phyloP scores from a whole-genome alignment of 1,284 basidiomycete genomes.

The Retiboletus fuscus region DNA sequence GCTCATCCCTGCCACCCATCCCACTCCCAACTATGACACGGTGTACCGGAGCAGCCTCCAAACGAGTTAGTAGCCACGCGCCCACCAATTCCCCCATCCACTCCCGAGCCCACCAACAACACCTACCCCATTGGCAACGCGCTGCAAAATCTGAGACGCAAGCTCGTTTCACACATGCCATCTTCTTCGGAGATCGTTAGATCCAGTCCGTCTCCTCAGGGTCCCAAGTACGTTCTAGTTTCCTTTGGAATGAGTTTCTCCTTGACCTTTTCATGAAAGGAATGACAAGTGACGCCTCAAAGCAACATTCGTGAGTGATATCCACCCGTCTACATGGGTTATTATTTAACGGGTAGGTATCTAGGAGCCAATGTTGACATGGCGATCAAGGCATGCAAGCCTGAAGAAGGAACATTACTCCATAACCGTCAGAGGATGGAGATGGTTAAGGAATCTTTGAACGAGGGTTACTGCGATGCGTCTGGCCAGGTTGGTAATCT shows the following conservation, averaged over 20 bases:
- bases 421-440: constrained; percentile 77
- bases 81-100: constrained; percentile 19
- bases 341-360: constrained; percentile 15
- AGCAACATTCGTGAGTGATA: constrained; percentile 67
- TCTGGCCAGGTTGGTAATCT: constrained; percentile 77
- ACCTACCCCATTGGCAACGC: constrained; percentile 34
- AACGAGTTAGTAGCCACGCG: constrained; percentile 17
- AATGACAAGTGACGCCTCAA: constrained; percentile 63
- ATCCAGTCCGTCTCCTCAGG: constrained; percentile 35
- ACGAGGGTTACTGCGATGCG: constrained; percentile 87
- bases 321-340: background rate
- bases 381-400: constrained; percentile 82
- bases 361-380: constrained; percentile 77
- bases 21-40: constrained; percentile 11
- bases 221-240: constrained; percentile 36
- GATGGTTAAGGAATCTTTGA: constrained; percentile 78
- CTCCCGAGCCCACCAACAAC: constrained; percentile 27
- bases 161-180: constrained; percentile 42
- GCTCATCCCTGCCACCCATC: constrained; percentile 24
- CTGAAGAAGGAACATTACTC: constrained; percentile 72
- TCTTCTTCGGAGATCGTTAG: constrained; percentile 37
- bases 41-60: constrained; percentile 20
- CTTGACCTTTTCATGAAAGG: constrained; percentile 25
- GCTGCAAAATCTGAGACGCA: constrained; percentile 47
- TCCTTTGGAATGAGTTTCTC: background rate